Evolutionary conservation across 108 stramenopile genomes (phyloP), one percentile per base, ranked within the genome.

Genomic region (Ochromonas danica): DNA sequence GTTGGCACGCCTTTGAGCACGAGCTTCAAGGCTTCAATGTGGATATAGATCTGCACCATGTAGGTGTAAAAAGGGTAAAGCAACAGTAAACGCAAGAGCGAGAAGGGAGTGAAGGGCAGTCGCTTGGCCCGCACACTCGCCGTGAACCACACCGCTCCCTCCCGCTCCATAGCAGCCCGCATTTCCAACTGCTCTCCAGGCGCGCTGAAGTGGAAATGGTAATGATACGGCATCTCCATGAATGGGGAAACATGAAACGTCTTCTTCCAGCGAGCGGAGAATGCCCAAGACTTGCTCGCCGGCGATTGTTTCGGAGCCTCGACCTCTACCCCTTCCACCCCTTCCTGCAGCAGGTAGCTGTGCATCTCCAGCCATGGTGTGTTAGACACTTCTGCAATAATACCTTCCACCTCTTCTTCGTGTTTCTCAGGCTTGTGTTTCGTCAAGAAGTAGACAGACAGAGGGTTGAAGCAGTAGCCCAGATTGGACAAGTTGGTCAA

Each of bases 341-440:
- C 80, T n/a, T 81, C 22, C 82, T 93, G 91, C 30, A 96, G 79
- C 0, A 94, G 92, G 80, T 96, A 96, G 63, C 89, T 88, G 62
- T 93, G 87, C 93, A 92, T 92, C 91, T 97, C 94, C 33, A 87
- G 85, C 96, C 96, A 97, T 1, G 96, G 96, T 0, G 96, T 97
- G 82, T 97, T 97, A 79, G 89, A 89, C 3, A 94, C 94, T 90
- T 97, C 94, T 1, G 90, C 92, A 6, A 96, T 92, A 51, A 51
- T 51, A 51, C 45, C 45, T 14, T 51, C 45, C 14, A 51, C 22
- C 14, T 51, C 41, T 85, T 89, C 27, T n/a, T n/a, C n/a, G n/a
- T n/a, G n/a, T 92, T 78, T 10, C 81, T 10, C 40, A 40, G 0
- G 31, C 62, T 25, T 85, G n/a, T n/a, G n/a, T n/a, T n/a, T 86